Base-by-base conservation (phyloP, 306 rosid genomes). In the Urtica urens region DNA sequence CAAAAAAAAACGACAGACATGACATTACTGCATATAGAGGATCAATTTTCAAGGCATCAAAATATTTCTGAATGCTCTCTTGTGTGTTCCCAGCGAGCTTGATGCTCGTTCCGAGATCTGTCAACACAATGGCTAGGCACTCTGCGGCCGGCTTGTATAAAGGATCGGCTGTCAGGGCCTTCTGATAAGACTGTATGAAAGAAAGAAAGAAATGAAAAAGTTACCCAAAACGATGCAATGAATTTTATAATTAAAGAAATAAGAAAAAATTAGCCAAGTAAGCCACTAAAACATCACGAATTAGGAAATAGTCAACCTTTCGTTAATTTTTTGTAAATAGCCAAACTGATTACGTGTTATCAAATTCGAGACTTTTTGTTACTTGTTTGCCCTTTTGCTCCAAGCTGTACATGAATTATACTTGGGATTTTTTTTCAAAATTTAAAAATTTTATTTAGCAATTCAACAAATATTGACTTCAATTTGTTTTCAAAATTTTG, bases 81-180 rank as follows among this genome's bases (percentile, higher is more conserved):
- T 79, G 94, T 47, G 94, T 82, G 64, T 82, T 82, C 15, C 99
- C 99, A 58, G 93, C 80, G 63, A 90, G 93, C 86, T 92, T 92
- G 67, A 79, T 75, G 78, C 93, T 82, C 69, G 99, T 92, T 61
- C 96, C 99, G 59, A 92, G 87, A 77, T 92, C 99, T 18, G 99
- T 92, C 59, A 92, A 75, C 47, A 92, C 96, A 77, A 92, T 78
- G 72, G 99, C 94, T 26, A 85, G 73, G 81, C 87, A 85, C 73
- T 92, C 99, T 4, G 94, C 84, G 30, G 99, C 87, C 46, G 74
- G 94, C 70, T 78, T 85, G 76, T 85, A 85, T 3, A 82, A 71
- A 56, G 92, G 67, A 57, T 92, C 99, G 34, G 60, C 87, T 63
- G 12, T 66, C 60, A 92, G 62, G 69, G 99, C 96, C 78, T 85